Base-by-base conservation (phyloP, 768 basidiomycete genomes). In the Lepiota subincarnata region DNA sequence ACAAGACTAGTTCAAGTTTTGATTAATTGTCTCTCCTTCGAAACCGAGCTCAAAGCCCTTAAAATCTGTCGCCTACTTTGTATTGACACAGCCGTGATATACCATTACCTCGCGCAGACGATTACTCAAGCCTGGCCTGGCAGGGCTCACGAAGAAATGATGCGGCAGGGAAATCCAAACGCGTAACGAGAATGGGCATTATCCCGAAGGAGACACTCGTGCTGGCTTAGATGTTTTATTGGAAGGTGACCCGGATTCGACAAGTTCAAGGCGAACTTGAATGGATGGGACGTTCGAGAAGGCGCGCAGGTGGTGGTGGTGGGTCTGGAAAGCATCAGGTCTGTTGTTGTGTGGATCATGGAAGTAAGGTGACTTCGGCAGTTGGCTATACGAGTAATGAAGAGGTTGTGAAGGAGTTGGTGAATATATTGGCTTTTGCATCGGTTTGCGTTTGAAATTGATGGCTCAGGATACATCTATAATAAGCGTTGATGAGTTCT, bases 131-230 rank as follows among this genome's bases (percentile, higher is more conserved):
- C 92, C 96, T 0, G 92, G 91, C 1, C 79, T 99, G 6, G 94
- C 94, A n/a, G 98, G 93, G 93, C 81, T 99, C 41, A 91, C 92
- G 41, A 89, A 90, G 64, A 92, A 92, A 64, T 98, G 93, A 92
- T 86, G 92, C 53, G 81, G 81, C 10, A 80, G 88, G 47, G 90
- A 94, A 60, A 98, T 99, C 39, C 96, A 98, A 68, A 82, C 78
- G 0, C 72, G 81, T 0, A 92, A 91, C 0, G 87, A 88, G 46
- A 87, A 87, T 1, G 92, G 92, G 2, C 96, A 98, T 66, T 89
- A 97, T 57, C 92, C 94, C 2, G 91, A 94, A 61, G 96, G 98
- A 65, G 96, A 98, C 60, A 95, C 96, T 0, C 75, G 86, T 16
- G 89, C 95, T 0, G 94, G 93, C 61, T 59, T 92, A 8, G 93